Evolutionary conservation across 768 basidiomycete species (phyloP).

Genomic region (Serendipita indica): DNA sequence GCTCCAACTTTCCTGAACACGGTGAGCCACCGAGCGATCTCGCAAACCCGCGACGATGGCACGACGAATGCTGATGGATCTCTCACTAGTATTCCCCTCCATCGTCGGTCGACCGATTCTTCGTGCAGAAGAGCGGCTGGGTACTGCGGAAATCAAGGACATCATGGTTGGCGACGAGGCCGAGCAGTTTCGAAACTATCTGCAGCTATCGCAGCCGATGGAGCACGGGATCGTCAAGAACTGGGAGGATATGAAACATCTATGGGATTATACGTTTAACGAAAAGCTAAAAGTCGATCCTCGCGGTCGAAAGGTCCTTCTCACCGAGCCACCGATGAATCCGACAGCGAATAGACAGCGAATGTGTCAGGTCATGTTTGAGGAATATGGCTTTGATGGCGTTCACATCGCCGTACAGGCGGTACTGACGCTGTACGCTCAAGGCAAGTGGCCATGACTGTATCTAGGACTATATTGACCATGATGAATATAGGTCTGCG

Average conservation of each 20-base stretch:
- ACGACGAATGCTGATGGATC: neutral
- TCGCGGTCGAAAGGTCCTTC: conserved; percentile 69
- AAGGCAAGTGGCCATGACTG: conserved; percentile 47
- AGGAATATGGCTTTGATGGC: conserved; percentile 90
- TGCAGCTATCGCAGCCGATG: conserved; percentile 96
- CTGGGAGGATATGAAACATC: conserved; percentile 97
- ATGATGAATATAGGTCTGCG: conserved; percentile 54
- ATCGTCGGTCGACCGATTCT: conserved; percentile 94
- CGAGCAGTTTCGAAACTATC: conserved; percentile 81
- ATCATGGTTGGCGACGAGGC: conserved; percentile 99
- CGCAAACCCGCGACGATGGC: neutral
- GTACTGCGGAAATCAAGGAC: conserved; percentile 77
- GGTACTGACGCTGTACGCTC: conserved; percentile 93
- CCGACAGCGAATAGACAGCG: conserved; percentile 80
- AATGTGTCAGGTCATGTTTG: conserved; percentile 99
- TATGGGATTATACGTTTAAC: conserved; percentile 97
- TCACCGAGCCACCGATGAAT: conserved; percentile 99
- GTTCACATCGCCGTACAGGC: conserved; percentile 99
- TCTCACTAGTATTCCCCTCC: conserved; percentile 71
- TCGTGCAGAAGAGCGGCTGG: conserved; percentile 91
- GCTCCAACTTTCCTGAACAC: conserved; percentile 90
- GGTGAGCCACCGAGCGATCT: conserved; percentile 32
- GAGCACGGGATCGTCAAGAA: conserved; percentile 98
- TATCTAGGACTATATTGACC: neutral
- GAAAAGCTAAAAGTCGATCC: conserved; percentile 89